Evolutionary conservation across 2,329 filamentous ascomycete genomes (phyloP).

Genomic region (Colletotrichum tropicicola): DNA sequence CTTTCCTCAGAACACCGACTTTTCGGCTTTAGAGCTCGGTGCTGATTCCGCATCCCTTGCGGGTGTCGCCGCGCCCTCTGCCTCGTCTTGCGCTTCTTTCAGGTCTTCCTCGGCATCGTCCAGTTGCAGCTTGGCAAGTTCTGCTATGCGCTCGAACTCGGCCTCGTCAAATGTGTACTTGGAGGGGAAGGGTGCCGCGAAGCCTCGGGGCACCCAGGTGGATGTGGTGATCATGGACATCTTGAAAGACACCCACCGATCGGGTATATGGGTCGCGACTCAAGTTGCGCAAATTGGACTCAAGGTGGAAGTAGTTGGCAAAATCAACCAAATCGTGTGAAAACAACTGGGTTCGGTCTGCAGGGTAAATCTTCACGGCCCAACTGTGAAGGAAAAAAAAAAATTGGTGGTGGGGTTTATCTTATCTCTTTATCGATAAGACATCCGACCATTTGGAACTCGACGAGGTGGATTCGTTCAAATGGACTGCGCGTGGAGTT

Average conservation of each 20-base stretch:
- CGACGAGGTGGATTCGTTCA: background rate
- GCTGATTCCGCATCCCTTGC: slow-evolving; percentile 38
- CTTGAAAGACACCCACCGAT: slow-evolving; percentile 29
- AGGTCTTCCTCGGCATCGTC: slow-evolving; percentile 92
- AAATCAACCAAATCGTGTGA: slow-evolving; percentile 4
- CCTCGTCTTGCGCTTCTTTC: slow-evolving; percentile 69
- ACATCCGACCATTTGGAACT: background rate
- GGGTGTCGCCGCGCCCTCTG: slow-evolving; percentile 30
- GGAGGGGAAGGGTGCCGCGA: slow-evolving; percentile 77
- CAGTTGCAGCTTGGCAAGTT: slow-evolving; percentile 79
- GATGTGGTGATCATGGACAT: slow-evolving; percentile 83
- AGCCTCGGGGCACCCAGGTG: slow-evolving; percentile 80
- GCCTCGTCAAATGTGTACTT: slow-evolving; percentile 81
- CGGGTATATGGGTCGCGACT: background rate
- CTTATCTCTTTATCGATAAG: slow-evolving; percentile 30
- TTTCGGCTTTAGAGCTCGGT: slow-evolving; percentile 33
- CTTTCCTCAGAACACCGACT: slow-evolving; percentile 36
- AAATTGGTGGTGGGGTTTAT: slow-evolving; percentile 31
- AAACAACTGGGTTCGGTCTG: background rate
- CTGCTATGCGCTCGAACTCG: slow-evolving; percentile 79
- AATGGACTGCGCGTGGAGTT: too few species aligned
- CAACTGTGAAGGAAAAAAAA: slow-evolving; percentile 16
- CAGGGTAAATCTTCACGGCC: background rate
- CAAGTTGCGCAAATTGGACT: background rate
- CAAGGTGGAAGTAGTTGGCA: background rate